Percentiles rank a stretch among this genome's conserved stretches.
Evolutionary conservation across 257 asterid genomes (phyloP).

Genomic region (Nicotiana benthamiana): DNA sequence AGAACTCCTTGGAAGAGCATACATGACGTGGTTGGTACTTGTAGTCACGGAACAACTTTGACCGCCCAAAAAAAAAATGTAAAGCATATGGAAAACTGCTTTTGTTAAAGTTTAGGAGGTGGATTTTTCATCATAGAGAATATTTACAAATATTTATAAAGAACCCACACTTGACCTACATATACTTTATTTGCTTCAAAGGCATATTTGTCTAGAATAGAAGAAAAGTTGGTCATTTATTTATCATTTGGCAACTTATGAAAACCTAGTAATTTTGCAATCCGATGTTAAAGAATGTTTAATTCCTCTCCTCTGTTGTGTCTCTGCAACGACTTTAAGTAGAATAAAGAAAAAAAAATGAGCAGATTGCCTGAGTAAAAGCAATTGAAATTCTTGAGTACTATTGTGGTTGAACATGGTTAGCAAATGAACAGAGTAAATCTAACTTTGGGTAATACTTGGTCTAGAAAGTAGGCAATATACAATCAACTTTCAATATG

Average conservation of each 20-base stretch:
- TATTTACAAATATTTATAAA: background rate
- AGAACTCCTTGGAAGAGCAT: background rate
- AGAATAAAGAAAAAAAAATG: background rate
- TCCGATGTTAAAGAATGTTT: background rate
- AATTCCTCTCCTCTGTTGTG: background rate
- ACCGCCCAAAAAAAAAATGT: background rate
- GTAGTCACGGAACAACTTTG: background rate
- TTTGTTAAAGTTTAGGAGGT: background rate
- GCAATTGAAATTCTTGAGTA: background rate
- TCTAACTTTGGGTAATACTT: background rate
- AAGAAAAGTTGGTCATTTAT: background rate
- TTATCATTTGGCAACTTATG: background rate
- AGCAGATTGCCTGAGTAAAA: background rate
- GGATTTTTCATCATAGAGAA: background rate
- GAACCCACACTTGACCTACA: background rate
- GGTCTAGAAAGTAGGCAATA: background rate
- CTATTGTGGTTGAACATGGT: background rate
- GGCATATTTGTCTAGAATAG: background rate
- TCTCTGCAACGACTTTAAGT: background rate
- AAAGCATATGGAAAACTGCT: background rate
- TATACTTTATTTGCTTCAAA: background rate
- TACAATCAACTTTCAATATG: too few species aligned
- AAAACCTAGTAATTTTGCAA: background rate
- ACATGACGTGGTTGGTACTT: slow-evolving; percentile 1
- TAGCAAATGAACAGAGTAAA: background rate